Conservation (phyloP, 441 rosid genomes). For the Adansonia madagascariensis region DNA sequence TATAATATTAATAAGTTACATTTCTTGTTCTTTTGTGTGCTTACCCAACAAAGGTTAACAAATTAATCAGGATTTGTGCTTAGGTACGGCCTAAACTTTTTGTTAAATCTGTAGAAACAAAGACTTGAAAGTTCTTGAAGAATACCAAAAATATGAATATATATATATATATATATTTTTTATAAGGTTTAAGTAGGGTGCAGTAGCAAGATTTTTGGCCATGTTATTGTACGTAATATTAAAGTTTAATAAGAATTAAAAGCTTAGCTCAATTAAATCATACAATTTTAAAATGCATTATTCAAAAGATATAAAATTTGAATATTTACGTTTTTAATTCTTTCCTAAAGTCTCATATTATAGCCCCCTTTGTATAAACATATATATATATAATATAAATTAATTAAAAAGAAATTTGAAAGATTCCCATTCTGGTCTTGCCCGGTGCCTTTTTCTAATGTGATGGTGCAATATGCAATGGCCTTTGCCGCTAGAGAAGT, state of each 20-base stretch:
- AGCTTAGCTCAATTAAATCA: no score
- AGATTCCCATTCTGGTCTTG: not conserved
- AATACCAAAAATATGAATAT: not conserved
- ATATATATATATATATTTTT: not conserved
- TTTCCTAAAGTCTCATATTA: no score
- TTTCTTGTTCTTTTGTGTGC: constrained; percentile 27
- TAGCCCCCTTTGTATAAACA: no score
- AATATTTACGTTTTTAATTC: no score
- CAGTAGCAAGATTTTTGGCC: not conserved
- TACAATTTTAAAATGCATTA: no score
- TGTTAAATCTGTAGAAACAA: not conserved
- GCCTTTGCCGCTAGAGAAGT: not conserved
- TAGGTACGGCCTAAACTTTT: constrained; percentile 13
- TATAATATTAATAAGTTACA: constrained; percentile 12
- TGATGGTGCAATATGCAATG: not conserved
- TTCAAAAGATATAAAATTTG: no score
- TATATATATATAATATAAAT: no score
- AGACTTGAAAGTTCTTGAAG: not conserved
- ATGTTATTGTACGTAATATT: not conserved
- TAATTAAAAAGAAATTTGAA: not conserved
- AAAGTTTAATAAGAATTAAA: not conserved
- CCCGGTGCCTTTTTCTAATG: not conserved
- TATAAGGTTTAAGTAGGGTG: not conserved
- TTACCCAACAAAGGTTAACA: constrained; percentile 29
- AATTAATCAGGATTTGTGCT: constrained; percentile 40